Evolutionary conservation across 352 stramenopile genomes (phyloP).

Genomic region (Phytophthora pluvialis): DNA sequence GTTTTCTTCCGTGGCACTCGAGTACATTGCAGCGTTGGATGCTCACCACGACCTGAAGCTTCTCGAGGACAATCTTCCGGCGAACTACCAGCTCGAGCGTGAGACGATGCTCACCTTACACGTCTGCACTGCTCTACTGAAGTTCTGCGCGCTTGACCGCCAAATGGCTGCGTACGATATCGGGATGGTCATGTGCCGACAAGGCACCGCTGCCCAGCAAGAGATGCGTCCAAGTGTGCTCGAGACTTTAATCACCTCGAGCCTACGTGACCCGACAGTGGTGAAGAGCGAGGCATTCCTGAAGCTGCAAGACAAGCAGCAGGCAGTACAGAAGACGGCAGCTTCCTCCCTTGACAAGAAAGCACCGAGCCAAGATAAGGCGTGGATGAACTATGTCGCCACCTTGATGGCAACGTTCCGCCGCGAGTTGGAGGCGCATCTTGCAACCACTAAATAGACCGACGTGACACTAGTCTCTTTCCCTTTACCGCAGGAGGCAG

Average conservation of each 20-base stretch:
- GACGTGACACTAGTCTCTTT: slow-evolving; percentile 6
- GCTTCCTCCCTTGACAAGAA: background rate
- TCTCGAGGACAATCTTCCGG: slow-evolving; percentile 36
- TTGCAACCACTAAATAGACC: slow-evolving; percentile 23
- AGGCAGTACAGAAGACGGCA: slow-evolving; percentile 3
- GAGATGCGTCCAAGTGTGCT: slow-evolving; percentile 44
- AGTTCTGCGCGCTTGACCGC: slow-evolving; percentile 52
- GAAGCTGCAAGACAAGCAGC: slow-evolving; percentile 22
- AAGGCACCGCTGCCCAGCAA: slow-evolving; percentile 35
- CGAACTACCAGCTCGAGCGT: slow-evolving; percentile 33
- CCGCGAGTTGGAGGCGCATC: slow-evolving; percentile 22
- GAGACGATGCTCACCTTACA: slow-evolving; percentile 58
- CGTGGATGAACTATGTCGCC: slow-evolving; percentile 25
- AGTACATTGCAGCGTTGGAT: slow-evolving; percentile 52
- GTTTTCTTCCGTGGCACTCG: slow-evolving; percentile 38
- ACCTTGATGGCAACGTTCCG: slow-evolving; percentile 31
- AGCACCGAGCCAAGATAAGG: slow-evolving; percentile 12
- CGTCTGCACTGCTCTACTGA: slow-evolving; percentile 57
- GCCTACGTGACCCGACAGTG: slow-evolving; percentile 16
- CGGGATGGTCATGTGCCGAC: slow-evolving; percentile 62
- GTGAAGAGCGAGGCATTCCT: slow-evolving; percentile 22
- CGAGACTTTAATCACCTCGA: slow-evolving; percentile 39
- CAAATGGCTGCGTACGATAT: slow-evolving; percentile 60
- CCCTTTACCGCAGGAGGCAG: background rate
- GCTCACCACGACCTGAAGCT: slow-evolving; percentile 39